These are phyloP conservation scores for Sporothrix phasma DNA, from an alignment of 2,329 filamentous ascomycete species.

Conservation along the genomic window DNA sequence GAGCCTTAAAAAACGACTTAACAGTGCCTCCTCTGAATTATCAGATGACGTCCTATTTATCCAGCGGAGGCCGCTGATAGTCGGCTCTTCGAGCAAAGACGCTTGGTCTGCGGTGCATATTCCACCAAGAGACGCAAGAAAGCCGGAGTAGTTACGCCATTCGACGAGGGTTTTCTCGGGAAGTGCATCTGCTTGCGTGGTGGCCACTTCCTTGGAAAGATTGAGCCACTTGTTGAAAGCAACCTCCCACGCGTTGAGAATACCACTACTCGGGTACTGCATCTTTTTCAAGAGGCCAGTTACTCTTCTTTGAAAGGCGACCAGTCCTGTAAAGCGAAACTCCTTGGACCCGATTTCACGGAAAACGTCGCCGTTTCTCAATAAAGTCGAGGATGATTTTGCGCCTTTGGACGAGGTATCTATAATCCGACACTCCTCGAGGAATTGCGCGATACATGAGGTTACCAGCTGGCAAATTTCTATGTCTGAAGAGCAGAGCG, in stretches of 20 bases:
- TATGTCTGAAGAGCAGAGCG: slow-evolving; percentile 55
- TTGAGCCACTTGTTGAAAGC: slow-evolving; percentile 57
- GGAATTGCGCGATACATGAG: slow-evolving; percentile 49
- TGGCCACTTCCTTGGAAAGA: slow-evolving; percentile 53
- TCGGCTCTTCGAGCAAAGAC: slow-evolving; percentile 46
- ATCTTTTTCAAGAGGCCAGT: slow-evolving; percentile 50
- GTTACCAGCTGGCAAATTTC: slow-evolving; percentile 56
- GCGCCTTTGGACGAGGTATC: slow-evolving; percentile 40
- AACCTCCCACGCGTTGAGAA: slow-evolving; percentile 56
- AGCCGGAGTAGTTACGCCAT: slow-evolving; percentile 61
- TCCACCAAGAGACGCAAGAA: slow-evolving; percentile 56
- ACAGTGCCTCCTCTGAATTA: slow-evolving; percentile 48
- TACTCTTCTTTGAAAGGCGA: slow-evolving; percentile 59
- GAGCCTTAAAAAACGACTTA: slow-evolving; percentile 50
- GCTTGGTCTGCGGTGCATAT: slow-evolving; percentile 53
- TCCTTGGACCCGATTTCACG: slow-evolving; percentile 51
- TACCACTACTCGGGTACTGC: slow-evolving; percentile 54
- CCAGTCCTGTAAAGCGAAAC: slow-evolving; percentile 57
- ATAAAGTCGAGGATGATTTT: slow-evolving; percentile 41
- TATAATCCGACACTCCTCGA: slow-evolving; percentile 50
- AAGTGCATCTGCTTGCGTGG: slow-evolving; percentile 38
- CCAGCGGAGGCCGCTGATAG: slow-evolving; percentile 49
- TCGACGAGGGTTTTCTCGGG: slow-evolving; percentile 49
- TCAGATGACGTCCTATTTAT: slow-evolving; percentile 53
- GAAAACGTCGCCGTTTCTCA: slow-evolving; percentile 53